Conservation (phyloP, 495 filamentous ascomycete genomes). For the Arthonia radiata region DNA sequence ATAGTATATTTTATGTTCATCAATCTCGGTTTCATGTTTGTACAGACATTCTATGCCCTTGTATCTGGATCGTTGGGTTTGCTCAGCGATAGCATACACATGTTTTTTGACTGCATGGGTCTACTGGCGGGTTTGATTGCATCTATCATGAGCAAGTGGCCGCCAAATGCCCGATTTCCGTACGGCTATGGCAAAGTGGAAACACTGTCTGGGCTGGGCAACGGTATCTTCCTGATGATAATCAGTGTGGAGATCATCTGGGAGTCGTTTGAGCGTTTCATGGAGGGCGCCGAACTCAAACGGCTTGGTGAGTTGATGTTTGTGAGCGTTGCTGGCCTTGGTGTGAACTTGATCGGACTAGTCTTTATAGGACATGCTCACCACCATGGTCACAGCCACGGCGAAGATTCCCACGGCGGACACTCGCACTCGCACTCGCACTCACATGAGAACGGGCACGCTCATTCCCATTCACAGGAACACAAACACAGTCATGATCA, state of each 20-base stretch:
- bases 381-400: slow-evolving; percentile 36
- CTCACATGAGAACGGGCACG: slow-evolving; percentile 12
- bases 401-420: slow-evolving; percentile 14
- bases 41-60: slow-evolving; percentile 85
- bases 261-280: slow-evolving; percentile 70
- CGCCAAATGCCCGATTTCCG: slow-evolving; percentile 61
- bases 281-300: slow-evolving; percentile 57
- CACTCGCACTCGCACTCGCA: slow-evolving; percentile 17
- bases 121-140: slow-evolving; percentile 77
- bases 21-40: slow-evolving; percentile 85
- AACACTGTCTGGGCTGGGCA: slow-evolving; percentile 85
- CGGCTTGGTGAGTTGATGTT: slow-evolving; percentile 66
- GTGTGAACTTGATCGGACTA: slow-evolving; percentile 82
- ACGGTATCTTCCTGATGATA: slow-evolving; percentile 90
- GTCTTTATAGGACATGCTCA: slow-evolving; percentile 56
- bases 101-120: slow-evolving; percentile 97
- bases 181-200: slow-evolving; percentile 96
- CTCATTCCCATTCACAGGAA: slow-evolving; percentile 7
- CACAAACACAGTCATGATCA: slow-evolving; percentile 3
- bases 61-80: slow-evolving; percentile 78
- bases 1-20: slow-evolving; percentile 70
- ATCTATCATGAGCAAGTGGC: slow-evolving; percentile 96
- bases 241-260: slow-evolving; percentile 94
- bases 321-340: slow-evolving; percentile 60
- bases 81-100: slow-evolving; percentile 92